Conservation (phyloP, 495 filamentous ascomycete genomes). For the Cladorrhinum samala region DNA sequence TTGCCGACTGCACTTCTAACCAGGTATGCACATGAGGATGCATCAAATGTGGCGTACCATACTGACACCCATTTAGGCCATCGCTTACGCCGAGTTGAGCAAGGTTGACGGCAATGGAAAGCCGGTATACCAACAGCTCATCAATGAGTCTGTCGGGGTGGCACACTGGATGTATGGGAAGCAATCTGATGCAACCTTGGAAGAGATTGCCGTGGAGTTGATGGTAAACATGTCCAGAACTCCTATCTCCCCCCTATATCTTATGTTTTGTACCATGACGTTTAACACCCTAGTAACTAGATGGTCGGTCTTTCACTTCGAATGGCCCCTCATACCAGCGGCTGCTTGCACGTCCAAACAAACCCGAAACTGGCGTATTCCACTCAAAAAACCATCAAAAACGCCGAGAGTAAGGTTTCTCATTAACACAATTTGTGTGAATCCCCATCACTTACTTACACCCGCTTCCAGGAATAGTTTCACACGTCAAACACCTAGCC, state of each 20-base stretch:
- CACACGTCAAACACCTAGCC: constrained; percentile 40
- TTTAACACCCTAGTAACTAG: constrained; percentile 1
- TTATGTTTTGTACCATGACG: background rate
- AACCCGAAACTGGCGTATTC: constrained; percentile 54
- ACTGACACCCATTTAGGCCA: constrained; percentile 40
- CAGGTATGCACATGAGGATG: constrained; percentile 38
- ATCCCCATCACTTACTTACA: too few relatives aligned
- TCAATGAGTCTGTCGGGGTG: constrained; percentile 41
- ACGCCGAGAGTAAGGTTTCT: constrained; percentile 46
- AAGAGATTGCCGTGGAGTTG: constrained; percentile 55
- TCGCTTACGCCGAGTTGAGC: constrained; percentile 52
- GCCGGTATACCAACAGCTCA: constrained; percentile 36
- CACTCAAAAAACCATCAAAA: constrained; percentile 46
- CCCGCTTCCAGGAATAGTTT: constrained; percentile 10
- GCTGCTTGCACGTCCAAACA: constrained; percentile 54
- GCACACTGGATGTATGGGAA: constrained; percentile 31
- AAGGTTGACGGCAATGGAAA: constrained; percentile 31
- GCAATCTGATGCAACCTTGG: constrained; percentile 35
- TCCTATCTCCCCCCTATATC: background rate
- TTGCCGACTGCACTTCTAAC: constrained; percentile 62
- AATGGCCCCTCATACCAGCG: constrained; percentile 48
- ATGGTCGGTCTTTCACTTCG: constrained; percentile 38
- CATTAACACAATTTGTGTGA: too few relatives aligned
- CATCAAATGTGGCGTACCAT: background rate
- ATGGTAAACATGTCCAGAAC: too few relatives aligned